phyloP scores from a whole-genome alignment of 768 basidiomycete species.

The Amylocystis lapponica region DNA sequence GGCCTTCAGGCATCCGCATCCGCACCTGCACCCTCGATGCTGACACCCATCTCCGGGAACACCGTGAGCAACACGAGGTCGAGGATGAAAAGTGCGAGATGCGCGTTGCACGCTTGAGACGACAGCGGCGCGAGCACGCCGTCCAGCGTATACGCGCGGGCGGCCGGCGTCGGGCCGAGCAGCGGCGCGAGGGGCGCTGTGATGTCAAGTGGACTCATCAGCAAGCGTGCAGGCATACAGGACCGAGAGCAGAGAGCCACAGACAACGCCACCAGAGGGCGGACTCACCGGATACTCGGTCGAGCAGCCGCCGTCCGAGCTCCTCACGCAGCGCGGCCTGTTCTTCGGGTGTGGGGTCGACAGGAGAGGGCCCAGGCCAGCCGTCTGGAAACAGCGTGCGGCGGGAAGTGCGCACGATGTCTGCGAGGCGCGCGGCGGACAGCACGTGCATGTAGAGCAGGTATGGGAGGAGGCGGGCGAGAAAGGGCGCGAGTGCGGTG shows the following conservation, averaged over 20 bases:
- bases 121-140: constrained; percentile 56
- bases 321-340: constrained; percentile 48
- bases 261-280: background rate
- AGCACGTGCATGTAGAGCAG: constrained; percentile 52
- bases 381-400: constrained; percentile 83
- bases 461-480: constrained; percentile 52
- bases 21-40: constrained; percentile 7
- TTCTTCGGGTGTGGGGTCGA: constrained; percentile 75
- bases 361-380: constrained; percentile 68
- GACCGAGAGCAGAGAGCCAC: background rate
- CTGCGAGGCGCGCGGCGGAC: constrained; percentile 47
- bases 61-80: constrained; percentile 66
- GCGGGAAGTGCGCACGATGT: constrained; percentile 50
- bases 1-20: background rate
- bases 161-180: constrained; percentile 46
- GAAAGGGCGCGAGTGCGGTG: constrained; percentile 16
- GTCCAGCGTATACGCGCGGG: constrained; percentile 36
- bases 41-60: constrained; percentile 70
- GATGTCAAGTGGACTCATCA: constrained; percentile 8
- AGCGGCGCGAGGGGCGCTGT: constrained; percentile 43
- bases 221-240: background rate
- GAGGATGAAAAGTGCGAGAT: constrained; percentile 66
- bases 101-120: constrained; percentile 67
- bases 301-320: constrained; percentile 34
- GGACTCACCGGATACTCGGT: constrained; percentile 38